These are phyloP conservation scores for Fusarium sp. DNA, from an alignment of 2,329 filamentous ascomycete genomes.

Conservation along the genomic window DNA sequence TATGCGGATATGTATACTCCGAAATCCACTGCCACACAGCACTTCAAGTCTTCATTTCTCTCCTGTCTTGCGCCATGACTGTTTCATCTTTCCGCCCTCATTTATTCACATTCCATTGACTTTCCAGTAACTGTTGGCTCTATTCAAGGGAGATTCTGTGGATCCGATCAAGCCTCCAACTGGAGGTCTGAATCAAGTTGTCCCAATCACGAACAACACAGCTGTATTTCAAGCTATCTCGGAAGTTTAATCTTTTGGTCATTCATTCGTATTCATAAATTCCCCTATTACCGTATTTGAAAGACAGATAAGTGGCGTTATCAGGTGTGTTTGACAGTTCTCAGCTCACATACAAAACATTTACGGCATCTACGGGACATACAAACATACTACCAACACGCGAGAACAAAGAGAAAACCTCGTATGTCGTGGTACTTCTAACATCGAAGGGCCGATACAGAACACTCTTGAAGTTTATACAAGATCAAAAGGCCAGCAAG, in stretches of 20 bases:
- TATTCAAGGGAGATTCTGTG: not conserved
- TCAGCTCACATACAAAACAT: not conserved
- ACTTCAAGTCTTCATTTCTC: not conserved
- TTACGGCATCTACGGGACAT: not conserved
- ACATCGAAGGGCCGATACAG: constrained; percentile 6
- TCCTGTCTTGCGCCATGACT: not conserved
- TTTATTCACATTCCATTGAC: constrained; percentile 3
- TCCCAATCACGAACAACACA: not conserved
- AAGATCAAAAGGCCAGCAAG: not conserved
- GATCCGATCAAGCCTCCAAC: not conserved
- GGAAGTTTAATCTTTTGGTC: not conserved
- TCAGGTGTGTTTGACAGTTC: not conserved
- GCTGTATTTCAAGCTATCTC: not conserved
- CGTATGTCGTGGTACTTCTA: constrained; percentile 13
- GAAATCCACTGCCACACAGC: not conserved
- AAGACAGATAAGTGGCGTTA: not conserved
- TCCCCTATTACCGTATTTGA: not conserved
- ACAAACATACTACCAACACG: constrained; percentile 39
- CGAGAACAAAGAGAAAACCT: constrained; percentile 33
- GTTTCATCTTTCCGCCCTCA: not conserved
- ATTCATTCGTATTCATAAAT: not conserved
- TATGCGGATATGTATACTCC: not conserved
- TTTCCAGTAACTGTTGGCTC: not conserved
- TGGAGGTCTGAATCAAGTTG: not conserved
- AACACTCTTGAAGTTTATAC: not conserved